Percentiles rank a stretch among this genome's conserved stretches.
phyloP scores from a whole-genome alignment of 805 yeast genomes.

The Barnettozyma sucrosica region DNA sequence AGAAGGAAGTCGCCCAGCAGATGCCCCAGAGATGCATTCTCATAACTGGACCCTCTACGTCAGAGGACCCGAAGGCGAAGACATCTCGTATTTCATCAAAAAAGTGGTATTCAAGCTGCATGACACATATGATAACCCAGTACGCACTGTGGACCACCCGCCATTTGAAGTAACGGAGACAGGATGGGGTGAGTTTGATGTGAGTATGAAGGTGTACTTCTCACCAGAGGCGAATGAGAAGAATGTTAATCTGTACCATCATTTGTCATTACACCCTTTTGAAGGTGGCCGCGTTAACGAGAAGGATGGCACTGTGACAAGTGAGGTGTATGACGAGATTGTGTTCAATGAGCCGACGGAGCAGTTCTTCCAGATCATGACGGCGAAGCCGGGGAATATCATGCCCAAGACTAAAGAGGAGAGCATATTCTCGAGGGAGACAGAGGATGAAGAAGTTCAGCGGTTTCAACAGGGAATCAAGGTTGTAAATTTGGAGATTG shows the following conservation, averaged over 20 bases:
- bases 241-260: slow-evolving; percentile 80
- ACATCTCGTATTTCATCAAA: slow-evolving; percentile 73
- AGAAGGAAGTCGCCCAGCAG: slow-evolving; percentile 45
- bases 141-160: slow-evolving; percentile 81
- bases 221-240: slow-evolving; percentile 85
- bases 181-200: slow-evolving; percentile 99
- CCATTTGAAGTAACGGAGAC: slow-evolving; percentile 96
- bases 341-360: slow-evolving; percentile 97
- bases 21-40: slow-evolving; percentile 84
- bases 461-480: slow-evolving; percentile 43
- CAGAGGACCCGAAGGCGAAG: slow-evolving; percentile 72
- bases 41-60: slow-evolving; percentile 95
- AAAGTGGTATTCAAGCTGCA: slow-evolving; percentile 92
- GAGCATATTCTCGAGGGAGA: slow-evolving; percentile 40
- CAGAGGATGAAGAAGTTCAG: slow-evolving; percentile 62
- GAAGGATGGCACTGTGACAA: slow-evolving; percentile 41
- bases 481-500: slow-evolving; percentile 40
- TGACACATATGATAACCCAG: slow-evolving; percentile 85
- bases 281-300: background rate
- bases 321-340: slow-evolving; percentile 76
- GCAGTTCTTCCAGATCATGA: slow-evolving; percentile 69
- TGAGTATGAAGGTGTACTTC: slow-evolving; percentile 80
- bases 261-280: slow-evolving; percentile 89
- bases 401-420: slow-evolving; percentile 36
- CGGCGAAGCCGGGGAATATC: slow-evolving; percentile 57